A percentile compares a stretch with the other conserved stretches of the same genome.
Conservation (phyloP, 2,329 filamentous ascomycete genomes). For the Grosmannia huntii region DNA sequence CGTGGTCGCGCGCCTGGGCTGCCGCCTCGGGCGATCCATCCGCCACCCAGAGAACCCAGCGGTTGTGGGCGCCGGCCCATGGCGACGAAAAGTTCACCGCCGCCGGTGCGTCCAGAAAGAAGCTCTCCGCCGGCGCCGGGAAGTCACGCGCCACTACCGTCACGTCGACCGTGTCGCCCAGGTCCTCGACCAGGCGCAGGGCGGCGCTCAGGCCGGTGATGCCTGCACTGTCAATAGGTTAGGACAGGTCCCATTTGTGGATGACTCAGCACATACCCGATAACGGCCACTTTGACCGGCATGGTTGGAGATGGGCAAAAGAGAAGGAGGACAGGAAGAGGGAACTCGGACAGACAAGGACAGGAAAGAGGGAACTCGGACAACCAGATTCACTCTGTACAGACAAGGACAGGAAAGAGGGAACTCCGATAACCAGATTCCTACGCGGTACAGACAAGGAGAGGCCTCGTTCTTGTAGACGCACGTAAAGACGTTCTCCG, state of each 20-base stretch:
- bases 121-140: conserved; percentile 31
- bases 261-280: neutral
- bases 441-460: too few relatives aligned
- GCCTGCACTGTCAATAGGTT: conserved; percentile 30
- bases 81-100: conserved; percentile 42
- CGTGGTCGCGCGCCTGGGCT: conserved; percentile 26
- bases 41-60: conserved; percentile 30
- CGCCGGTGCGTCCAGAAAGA: conserved; percentile 20
- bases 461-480: too few relatives aligned
- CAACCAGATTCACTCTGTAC: too few relatives aligned
- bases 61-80: conserved; percentile 44
- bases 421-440: too few relatives aligned
- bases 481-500: too few relatives aligned
- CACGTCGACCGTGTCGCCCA: conserved; percentile 20
- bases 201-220: conserved; percentile 38
- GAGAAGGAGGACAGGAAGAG: neutral
- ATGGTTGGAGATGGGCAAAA: too few relatives aligned
- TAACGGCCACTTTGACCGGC: neutral
- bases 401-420: too few relatives aligned
- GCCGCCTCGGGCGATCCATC: conserved; percentile 14
- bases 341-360: too few relatives aligned
- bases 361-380: too few relatives aligned
- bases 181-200: conserved; percentile 27
- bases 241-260: neutral
- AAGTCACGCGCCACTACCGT: conserved; percentile 34